Percentiles rank a stretch among this genome's conserved stretches.
Evolutionary conservation across 805 yeast genomes (phyloP).

Genomic region (Wickerhamomyces pijperi): DNA sequence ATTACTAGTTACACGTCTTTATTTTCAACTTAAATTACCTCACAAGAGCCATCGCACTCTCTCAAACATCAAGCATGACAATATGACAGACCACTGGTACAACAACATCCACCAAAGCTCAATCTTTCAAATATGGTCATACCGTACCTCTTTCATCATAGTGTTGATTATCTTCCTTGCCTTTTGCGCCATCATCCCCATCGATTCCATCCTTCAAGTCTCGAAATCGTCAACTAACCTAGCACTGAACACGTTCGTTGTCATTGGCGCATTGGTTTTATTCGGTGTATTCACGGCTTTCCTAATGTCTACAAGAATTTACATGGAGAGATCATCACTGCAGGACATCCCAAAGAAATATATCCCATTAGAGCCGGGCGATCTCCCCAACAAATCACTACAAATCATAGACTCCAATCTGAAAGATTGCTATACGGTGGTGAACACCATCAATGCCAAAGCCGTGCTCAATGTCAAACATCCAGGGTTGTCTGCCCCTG

Average conservation of each 20-base stretch:
- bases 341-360: constrained; percentile 73
- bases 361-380: constrained; percentile 54
- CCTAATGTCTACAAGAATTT: constrained; percentile 48
- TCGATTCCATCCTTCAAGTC: constrained; percentile 63
- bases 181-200: constrained; percentile 60
- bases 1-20: no score
- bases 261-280: constrained; percentile 57
- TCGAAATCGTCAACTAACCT: constrained; percentile 45
- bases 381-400: constrained; percentile 39
- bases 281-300: constrained; percentile 40
- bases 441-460: constrained; percentile 25
- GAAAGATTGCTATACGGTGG: constrained; percentile 27
- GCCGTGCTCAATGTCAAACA: constrained; percentile 35
- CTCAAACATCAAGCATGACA: neutral
- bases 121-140: constrained; percentile 25
- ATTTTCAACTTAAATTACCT: neutral
- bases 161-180: constrained; percentile 35
- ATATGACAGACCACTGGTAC: neutral
- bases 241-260: constrained; percentile 73
- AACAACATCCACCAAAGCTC: neutral
- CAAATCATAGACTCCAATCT: constrained; percentile 28
- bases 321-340: constrained; percentile 43
- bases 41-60: neutral
- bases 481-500: constrained; percentile 40
- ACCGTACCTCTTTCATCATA: constrained; percentile 31